Conservation (phyloP, 2,329 filamentous ascomycete species). For the Podosphaera xanthii region DNA sequence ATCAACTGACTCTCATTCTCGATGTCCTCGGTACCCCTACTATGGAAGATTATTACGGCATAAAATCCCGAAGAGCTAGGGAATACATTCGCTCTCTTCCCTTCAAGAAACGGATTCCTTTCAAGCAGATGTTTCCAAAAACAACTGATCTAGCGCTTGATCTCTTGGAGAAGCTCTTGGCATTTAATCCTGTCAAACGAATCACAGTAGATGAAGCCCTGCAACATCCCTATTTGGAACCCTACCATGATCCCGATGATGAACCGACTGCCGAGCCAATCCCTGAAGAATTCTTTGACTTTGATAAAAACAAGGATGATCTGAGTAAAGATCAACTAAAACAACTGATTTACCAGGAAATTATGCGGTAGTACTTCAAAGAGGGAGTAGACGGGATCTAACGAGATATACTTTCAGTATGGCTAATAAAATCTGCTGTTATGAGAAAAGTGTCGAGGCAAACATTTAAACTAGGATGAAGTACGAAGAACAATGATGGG, state of each 20-base stretch:
- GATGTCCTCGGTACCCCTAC: constrained; percentile 94
- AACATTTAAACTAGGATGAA: not conserved
- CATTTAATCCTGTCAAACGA: constrained; percentile 96
- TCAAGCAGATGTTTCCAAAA: constrained; percentile 93
- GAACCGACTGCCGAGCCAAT: constrained; percentile 93
- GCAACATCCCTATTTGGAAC: constrained; percentile 93
- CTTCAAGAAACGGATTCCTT: constrained; percentile 99
- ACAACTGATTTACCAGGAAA: constrained; percentile 92
- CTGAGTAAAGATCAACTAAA: constrained; percentile 97
- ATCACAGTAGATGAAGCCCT: constrained; percentile 95
- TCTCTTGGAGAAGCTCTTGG: constrained; percentile 79
- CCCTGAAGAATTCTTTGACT: constrained; percentile 97
- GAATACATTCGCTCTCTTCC: constrained; percentile 96
- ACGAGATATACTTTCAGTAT: not conserved
- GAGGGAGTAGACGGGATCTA: not conserved
- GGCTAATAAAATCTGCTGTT: not conserved
- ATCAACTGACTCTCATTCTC: constrained; percentile 89
- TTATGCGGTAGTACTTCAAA: constrained; percentile 27
- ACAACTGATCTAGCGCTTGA: constrained; percentile 94
- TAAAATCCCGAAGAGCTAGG: constrained; percentile 89
- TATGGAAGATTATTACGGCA: constrained; percentile 99
- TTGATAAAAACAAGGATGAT: constrained; percentile 99
- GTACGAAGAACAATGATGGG: not conserved
- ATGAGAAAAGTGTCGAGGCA: not conserved
- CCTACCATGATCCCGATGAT: constrained; percentile 95